Base-by-base conservation (phyloP, 768 basidiomycete genomes). In the Boletus edulis region DNA sequence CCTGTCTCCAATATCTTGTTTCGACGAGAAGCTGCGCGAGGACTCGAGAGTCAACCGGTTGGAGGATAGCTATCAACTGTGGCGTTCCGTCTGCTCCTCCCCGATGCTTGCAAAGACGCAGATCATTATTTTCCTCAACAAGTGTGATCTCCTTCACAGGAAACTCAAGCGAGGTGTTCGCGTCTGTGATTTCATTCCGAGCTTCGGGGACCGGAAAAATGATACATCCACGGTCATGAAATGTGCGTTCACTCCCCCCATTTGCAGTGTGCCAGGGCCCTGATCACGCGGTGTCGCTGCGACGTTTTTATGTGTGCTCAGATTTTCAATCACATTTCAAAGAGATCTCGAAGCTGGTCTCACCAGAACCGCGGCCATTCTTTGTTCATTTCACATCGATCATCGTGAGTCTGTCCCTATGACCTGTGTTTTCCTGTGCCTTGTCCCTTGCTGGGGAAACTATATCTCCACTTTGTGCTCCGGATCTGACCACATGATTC, bases 301-400 rank as follows among this genome's bases (percentile, higher is more conserved):
- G 49, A 40, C 43, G 12, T 53, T 31, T 15, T 46, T 34, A 22
- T 38, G 32, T 44, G 39, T 39, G 32, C 37, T 42, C 56, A 91
- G 89, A 91, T 68, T 89, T 92, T 70, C 84, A 86, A 60, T 82
- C 85, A 54, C 87, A 90, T 64, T 91, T 92, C 70, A 87, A 82
- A 64, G 89, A 91, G 50, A 86, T 89, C 37, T 77, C 79, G 44
- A 82, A 79, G 58, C 75, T 78, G 42, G 72, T 78, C 58, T 89
- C 89, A 1, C 85, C 86, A 13, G 75, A 80, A 24, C 78, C 81
- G 40, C 80, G 89, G 5, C 79, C 82, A 1, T 89, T 89, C 69
- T 86, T 83, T 60, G 77, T 85, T 49, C 85, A 90, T 74, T 76
- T 87, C 38, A 91, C 89, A 35, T 87, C 87, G 47, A 87, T 90